Conservation (phyloP, 108 stramenopile genomes). For the Pelagomonas calceolata region DNA sequence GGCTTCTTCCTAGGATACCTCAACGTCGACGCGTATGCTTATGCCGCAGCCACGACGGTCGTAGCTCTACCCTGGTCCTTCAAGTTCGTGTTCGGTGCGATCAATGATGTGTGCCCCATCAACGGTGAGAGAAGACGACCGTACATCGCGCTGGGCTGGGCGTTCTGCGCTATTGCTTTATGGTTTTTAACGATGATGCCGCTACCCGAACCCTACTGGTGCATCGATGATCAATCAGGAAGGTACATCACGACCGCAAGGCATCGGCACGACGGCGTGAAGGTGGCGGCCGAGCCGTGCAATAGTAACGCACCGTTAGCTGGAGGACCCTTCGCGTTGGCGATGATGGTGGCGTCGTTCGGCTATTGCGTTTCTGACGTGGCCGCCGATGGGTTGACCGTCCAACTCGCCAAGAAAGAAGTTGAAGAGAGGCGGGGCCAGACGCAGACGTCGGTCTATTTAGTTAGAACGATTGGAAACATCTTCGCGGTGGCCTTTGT, state of each 20-base stretch:
- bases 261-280: too few species aligned
- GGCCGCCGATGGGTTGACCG: neutral
- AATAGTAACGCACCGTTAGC: neutral
- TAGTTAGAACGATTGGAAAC: neutral
- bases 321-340: neutral
- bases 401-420: neutral
- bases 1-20: neutral
- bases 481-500: neutral
- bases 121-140: slow-evolving; percentile 35
- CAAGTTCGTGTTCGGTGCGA: slow-evolving; percentile 37
- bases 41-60: slow-evolving; percentile 2
- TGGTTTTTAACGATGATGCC: slow-evolving; percentile 1
- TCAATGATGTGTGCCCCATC: slow-evolving; percentile 33
- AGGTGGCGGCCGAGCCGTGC: neutral
- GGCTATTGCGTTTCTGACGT: neutral
- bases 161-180: slow-evolving; percentile 16
- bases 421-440: neutral
- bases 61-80: slow-evolving; percentile 38
- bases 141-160: slow-evolving; percentile 34
- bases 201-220: slow-evolving; percentile 2
- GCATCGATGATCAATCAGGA: neutral
- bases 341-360: neutral
- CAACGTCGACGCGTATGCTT: neutral
- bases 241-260: neutral
- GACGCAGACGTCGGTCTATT: neutral